Percentiles rank a stretch among this genome's conserved stretches.
Conservation (phyloP, 441 rosid species). For the Arabidopsis lyrata region DNA sequence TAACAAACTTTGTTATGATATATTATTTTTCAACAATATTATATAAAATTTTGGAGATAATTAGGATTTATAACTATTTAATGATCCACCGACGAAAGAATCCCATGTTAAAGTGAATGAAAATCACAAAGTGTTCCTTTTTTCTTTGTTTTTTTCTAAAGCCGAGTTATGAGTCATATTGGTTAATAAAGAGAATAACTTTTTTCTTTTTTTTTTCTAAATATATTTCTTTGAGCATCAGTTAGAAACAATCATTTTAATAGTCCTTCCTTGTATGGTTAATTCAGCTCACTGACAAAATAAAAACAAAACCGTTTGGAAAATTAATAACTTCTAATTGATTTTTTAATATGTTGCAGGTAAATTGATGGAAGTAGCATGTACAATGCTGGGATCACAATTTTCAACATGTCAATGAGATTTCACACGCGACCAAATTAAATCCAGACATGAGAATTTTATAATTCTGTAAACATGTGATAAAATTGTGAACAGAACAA, state of each 20-base stretch:
- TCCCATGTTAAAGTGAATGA: conserved; percentile 31
- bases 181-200: conserved; percentile 13
- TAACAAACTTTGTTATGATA: conserved; percentile 35
- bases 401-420: conserved; percentile 58
- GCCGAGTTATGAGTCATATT: conserved; percentile 16
- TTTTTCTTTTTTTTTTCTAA: neutral
- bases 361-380: conserved; percentile 84
- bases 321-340: conserved; percentile 29
- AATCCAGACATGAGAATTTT: conserved; percentile 21
- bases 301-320: neutral
- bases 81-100: conserved; percentile 47
- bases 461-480: conserved; percentile 30
- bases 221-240: conserved; percentile 15
- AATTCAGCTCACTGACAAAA: neutral
- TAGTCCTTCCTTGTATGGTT: neutral
- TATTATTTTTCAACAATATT: neutral
- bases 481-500: conserved; percentile 6
- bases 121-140: conserved; percentile 21
- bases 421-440: conserved; percentile 29
- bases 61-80: conserved; percentile 22
- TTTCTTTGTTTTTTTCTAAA: conserved; percentile 17
- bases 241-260: conserved; percentile 1
- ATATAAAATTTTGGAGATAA: conserved; percentile 18
- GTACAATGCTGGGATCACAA: conserved; percentile 74
- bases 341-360: conserved; percentile 56